Evolutionary conservation across 768 basidiomycete species (phyloP).

Genomic region (Boletus subparvulus): DNA sequence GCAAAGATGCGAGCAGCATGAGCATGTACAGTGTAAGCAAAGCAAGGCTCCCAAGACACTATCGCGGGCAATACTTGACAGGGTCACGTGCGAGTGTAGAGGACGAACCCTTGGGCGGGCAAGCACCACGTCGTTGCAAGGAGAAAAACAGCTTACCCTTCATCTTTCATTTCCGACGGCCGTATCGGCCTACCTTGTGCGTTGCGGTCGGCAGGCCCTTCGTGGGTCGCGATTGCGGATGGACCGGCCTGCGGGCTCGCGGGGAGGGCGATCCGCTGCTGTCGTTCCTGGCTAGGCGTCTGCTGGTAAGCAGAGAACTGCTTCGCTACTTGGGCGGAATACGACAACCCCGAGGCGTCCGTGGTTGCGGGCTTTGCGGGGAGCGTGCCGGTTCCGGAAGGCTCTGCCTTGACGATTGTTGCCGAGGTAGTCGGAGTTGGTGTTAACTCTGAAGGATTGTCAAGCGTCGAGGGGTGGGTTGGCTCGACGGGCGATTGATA

Average conservation of each 20-base stretch:
- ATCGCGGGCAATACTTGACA: constrained; percentile 15
- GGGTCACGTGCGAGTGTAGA: constrained; percentile 6
- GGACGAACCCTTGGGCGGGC: constrained; percentile 10
- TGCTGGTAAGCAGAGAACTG: constrained; percentile 66
- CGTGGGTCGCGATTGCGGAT: constrained; percentile 38
- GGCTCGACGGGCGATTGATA: constrained; percentile 29
- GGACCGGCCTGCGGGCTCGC: constrained; percentile 27
- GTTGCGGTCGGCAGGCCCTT: constrained; percentile 29
- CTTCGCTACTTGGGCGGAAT: constrained; percentile 63
- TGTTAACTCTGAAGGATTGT: constrained; percentile 19
- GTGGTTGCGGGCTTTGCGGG: constrained; percentile 29
- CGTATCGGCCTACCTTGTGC: constrained; percentile 55
- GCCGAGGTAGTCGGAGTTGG: constrained; percentile 15
- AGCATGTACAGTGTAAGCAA: constrained; percentile 19
- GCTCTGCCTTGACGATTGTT: constrained; percentile 24
- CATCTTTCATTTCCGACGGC: constrained; percentile 76
- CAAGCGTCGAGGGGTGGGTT: constrained; percentile 19
- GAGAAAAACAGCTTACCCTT: constrained; percentile 61
- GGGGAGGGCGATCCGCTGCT: constrained; percentile 38
- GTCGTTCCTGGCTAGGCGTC: constrained; percentile 63
- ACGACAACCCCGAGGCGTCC: constrained; percentile 42
- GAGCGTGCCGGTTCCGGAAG: constrained; percentile 20
- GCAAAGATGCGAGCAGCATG: constrained; percentile 14
- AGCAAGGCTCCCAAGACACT: constrained; percentile 24
- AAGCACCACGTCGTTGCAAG: constrained; percentile 17